phyloP scores from a whole-genome alignment of 257 asterid species.

The Rauvolfia tetraphylla region DNA sequence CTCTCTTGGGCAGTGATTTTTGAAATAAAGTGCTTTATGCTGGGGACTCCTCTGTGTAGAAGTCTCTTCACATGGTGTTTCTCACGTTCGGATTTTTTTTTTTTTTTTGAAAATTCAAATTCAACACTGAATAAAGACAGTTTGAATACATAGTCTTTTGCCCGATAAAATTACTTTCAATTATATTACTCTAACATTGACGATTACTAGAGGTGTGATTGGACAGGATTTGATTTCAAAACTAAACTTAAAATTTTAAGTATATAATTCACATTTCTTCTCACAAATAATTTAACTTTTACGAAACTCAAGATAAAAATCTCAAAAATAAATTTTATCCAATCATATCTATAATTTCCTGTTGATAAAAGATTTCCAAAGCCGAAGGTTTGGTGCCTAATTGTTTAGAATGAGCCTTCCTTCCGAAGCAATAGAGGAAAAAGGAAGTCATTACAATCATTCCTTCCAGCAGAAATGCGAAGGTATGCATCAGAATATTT shows the following conservation, averaged over 20 bases:
- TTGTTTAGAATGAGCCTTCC: no score
- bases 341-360: no score
- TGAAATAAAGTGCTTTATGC: not conserved
- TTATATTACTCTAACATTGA: not conserved
- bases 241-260: no score
- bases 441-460: not conserved
- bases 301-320: no score
- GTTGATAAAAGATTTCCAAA: no score
- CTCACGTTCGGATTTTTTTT: not conserved
- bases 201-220: no score
- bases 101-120: not conserved
- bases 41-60: not conserved
- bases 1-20: not conserved
- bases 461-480: not conserved
- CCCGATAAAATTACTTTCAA: not conserved
- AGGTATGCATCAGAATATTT: not conserved
- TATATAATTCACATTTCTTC: no score
- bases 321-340: no score
- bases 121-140: not conserved
- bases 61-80: not conserved
- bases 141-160: not conserved
- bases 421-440: no score
- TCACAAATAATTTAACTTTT: no score
- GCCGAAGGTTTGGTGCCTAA: no score
- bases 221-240: no score